Evolutionary conservation across 202 grass and related monocot species (phyloP).

Genomic region (Schoenoplectus triqueter): DNA sequence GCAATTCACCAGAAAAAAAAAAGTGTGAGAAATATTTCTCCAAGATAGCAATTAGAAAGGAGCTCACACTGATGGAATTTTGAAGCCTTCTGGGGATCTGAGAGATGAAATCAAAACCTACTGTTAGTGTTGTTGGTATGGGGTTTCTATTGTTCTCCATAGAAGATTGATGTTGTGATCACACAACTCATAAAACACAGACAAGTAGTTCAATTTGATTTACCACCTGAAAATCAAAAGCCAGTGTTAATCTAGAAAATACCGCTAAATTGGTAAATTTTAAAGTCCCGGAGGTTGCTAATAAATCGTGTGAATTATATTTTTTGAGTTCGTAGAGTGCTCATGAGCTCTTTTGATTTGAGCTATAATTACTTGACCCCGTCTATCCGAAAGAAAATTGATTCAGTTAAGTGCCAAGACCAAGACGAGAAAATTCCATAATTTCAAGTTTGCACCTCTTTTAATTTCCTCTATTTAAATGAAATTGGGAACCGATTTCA

Average conservation of each 20-base stretch:
- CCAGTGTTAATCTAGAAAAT: neutral
- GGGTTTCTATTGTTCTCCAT: constrained; percentile 38
- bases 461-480: neutral
- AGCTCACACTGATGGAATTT: constrained; percentile 62
- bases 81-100: constrained; percentile 76
- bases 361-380: neutral
- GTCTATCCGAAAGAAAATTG: neutral
- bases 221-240: neutral
- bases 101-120: constrained; percentile 53
- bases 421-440: neutral
- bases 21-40: neutral
- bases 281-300: no score
- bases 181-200: constrained; percentile 40
- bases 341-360: neutral
- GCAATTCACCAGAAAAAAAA: constrained; percentile 24
- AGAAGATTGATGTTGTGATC: constrained; percentile 34
- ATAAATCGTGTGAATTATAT: no score
- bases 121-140: constrained; percentile 29
- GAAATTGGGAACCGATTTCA: neutral
- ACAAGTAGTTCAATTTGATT: neutral
- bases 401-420: neutral
- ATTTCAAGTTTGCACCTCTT: neutral
- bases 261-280: neutral
- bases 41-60: neutral
- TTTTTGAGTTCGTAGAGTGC: neutral